A percentile compares a stretch with the other conserved stretches of the same genome.
phyloP scores from a whole-genome alignment of 2,329 filamentous ascomycete genomes.

The Coniochaeta sp. region DNA sequence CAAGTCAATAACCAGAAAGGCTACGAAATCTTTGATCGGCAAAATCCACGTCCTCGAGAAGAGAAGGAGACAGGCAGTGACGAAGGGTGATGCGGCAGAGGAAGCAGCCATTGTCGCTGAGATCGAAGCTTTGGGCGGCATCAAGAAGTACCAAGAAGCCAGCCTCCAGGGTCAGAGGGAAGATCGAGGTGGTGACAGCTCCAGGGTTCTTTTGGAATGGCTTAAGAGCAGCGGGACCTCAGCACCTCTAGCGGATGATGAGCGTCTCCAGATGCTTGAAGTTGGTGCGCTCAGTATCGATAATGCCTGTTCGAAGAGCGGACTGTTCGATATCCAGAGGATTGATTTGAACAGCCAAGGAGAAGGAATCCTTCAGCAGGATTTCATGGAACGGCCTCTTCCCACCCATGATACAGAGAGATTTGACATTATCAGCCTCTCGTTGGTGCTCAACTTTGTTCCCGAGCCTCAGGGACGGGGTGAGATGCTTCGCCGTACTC shows the following conservation, averaged over 20 bases:
- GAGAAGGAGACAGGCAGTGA: conserved; percentile 46
- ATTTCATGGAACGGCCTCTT: conserved; percentile 85
- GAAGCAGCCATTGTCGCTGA: conserved; percentile 40
- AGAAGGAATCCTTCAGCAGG: conserved; percentile 73
- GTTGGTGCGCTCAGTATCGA: conserved; percentile 78
- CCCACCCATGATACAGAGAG: conserved; percentile 53
- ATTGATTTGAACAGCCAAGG: conserved; percentile 90
- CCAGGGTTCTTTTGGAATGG: conserved; percentile 57
- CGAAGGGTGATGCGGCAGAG: conserved; percentile 43
- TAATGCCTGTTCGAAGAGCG: conserved; percentile 75
- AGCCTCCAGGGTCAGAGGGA: conserved; percentile 61
- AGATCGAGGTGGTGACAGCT: conserved; percentile 62
- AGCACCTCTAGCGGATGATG: conserved; percentile 9
- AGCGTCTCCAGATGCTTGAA: conserved; percentile 64
- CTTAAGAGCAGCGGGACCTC: conserved; percentile 32
- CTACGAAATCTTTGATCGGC: conserved; percentile 58
- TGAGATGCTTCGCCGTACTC: conserved; percentile 74
- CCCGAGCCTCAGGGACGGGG: conserved; percentile 69
- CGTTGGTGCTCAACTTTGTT: conserved; percentile 90
- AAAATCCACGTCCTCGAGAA: conserved; percentile 60
- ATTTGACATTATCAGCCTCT: conserved; percentile 89
- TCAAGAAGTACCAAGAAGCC: conserved; percentile 58
- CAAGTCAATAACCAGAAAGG: conserved; percentile 56
- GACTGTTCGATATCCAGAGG: conserved; percentile 64
- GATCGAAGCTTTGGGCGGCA: conserved; percentile 51